Base-by-base conservation (phyloP, 225 moss, liverwort and hornwort species). In the Ulota crispa region DNA sequence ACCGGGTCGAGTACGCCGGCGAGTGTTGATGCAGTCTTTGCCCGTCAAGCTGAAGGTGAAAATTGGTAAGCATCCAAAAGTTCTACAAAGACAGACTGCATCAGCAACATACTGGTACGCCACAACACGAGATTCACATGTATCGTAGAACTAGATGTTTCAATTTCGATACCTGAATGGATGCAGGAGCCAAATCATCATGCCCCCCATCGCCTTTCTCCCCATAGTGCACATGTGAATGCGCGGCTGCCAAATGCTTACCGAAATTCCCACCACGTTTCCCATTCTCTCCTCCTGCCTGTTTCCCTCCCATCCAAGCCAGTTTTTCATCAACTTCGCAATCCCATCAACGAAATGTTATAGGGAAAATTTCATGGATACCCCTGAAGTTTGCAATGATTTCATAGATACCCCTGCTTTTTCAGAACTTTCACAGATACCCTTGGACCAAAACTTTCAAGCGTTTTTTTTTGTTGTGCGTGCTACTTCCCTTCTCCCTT, bases 181-280 rank as follows among this genome's bases (percentile, higher is more conserved):
- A 62, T 52, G 81, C 73, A 79, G 83, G 28, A 26, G 80, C 34
- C 56, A 70, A 45, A 54, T 54, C 62, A 42, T 80, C 86, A 39
- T 79, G 85, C 64, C 89, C 93, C 64, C 89, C 93, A 43, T 92
- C 88, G 41, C 91, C 83, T 71, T 87, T 95, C 88, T 91, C 92
- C 73, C 91, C 93, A 69, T 87, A 93, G 34, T 84, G 87, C 59
- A 84, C 89, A 87, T 95, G 93, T 70, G 95, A 88, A 81, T 93
- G 92, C 88, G 89, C 93, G 18, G 93, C 90, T 42, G 94, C 93
- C 80, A 90, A 91, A 83, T 95, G 98, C 86, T 92, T 92, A 75
- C 75, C 84, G 75, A 84, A 78, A 36, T 63, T 89, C 74, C 86
- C 79, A 84, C 85, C 83, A 76, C 90, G 91, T 85, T 83, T 83